Evolutionary conservation across 202 grass and related monocot genomes (phyloP).

Genomic region (Musa balbisiana): DNA sequence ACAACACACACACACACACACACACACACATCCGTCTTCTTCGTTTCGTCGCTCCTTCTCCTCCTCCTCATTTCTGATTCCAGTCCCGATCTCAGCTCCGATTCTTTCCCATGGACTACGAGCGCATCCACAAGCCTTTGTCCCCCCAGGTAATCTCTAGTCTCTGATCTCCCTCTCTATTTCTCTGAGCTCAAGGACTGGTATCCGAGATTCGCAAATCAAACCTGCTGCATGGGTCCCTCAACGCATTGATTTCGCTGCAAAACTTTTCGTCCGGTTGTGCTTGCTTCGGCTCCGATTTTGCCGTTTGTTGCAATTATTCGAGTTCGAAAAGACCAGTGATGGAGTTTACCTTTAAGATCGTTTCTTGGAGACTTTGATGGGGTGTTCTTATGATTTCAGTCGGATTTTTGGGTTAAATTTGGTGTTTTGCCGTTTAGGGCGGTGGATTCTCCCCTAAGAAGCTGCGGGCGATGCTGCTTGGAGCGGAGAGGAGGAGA

Average conservation of each 20-base stretch:
- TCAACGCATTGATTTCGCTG: neutral
- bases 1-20: neutral
- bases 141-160: conserved; percentile 38
- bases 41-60: neutral
- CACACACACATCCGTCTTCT: neutral
- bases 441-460: conserved; percentile 90
- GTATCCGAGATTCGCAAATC: neutral
- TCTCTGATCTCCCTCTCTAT: neutral
- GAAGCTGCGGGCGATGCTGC: conserved; percentile 82
- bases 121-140: conserved; percentile 95
- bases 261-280: conserved; percentile 11
- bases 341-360: neutral
- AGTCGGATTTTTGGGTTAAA: neutral
- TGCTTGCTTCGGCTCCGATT: conserved; percentile 16
- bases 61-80: neutral
- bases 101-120: conserved; percentile 59
- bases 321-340: neutral
- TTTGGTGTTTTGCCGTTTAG: conserved; percentile 20
- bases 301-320: neutral
- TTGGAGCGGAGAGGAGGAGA: conserved; percentile 72
- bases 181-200: conserved; percentile 10
- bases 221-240: neutral
- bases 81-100: no score
- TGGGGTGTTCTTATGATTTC: neutral
- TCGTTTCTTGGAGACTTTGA: neutral